Conservation (phyloP, 768 basidiomycete species). For the Termitomyces sp. region DNA sequence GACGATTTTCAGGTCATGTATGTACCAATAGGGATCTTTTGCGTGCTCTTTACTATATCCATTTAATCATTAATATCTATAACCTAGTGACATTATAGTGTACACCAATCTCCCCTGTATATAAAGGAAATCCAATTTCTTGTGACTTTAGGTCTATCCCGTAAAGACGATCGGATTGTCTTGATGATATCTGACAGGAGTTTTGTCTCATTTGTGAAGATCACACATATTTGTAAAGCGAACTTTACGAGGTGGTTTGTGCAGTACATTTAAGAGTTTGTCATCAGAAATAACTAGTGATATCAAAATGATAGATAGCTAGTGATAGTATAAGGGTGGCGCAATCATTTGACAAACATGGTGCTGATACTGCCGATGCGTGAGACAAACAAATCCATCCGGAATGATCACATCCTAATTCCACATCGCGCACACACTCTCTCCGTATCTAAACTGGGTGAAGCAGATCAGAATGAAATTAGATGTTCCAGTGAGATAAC, state of each 20-base stretch:
- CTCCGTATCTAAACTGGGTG: constrained; percentile 24
- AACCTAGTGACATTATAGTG: background rate
- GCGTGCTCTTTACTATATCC: background rate
- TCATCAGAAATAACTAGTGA: background rate
- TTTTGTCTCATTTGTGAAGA: background rate
- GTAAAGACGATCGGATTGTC: background rate
- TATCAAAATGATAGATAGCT: background rate
- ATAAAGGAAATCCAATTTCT: background rate
- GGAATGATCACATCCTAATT: constrained; percentile 19
- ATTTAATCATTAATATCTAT: background rate
- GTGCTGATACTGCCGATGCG: background rate
- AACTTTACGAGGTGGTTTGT: background rate
- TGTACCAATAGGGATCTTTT: background rate
- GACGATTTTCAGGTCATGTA: background rate
- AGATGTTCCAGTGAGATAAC: background rate
- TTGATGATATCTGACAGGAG: background rate
- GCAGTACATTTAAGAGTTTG: background rate
- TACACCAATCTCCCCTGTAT: background rate
- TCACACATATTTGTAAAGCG: background rate
- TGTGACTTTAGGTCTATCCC: background rate
- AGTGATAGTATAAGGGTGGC: background rate
- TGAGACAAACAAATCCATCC: background rate
- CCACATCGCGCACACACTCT: constrained; percentile 29
- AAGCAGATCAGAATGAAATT: background rate
- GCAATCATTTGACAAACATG: background rate